phyloP scores from a whole-genome alignment of 2,329 filamentous ascomycete genomes.

The Fusarium illudens region DNA sequence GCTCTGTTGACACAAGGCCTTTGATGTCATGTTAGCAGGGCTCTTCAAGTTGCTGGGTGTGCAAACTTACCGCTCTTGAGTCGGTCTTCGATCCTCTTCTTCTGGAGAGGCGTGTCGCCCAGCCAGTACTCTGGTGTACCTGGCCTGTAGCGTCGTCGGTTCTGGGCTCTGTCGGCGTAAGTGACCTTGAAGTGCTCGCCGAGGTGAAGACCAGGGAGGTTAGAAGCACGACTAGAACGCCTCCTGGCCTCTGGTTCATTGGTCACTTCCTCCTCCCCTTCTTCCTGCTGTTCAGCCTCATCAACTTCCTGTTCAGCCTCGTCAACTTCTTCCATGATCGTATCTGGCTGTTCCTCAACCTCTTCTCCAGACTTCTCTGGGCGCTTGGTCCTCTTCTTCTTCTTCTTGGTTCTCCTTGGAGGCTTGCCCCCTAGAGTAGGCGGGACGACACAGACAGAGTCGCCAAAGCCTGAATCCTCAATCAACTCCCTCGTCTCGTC shows the following conservation, averaged over 20 bases:
- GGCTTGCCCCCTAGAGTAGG: background rate
- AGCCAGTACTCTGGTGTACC: constrained; percentile 41
- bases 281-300: background rate
- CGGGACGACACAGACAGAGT: background rate
- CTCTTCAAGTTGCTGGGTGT: background rate
- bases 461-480: constrained; percentile 7
- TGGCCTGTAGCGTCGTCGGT: constrained; percentile 36
- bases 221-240: no score
- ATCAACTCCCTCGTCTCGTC: constrained; percentile 44
- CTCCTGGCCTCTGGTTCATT: background rate
- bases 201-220: background rate
- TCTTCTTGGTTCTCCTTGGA: background rate
- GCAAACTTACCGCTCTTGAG: constrained; percentile 33
- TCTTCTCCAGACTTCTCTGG: background rate
- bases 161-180: constrained; percentile 23
- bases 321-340: background rate
- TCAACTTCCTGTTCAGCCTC: background rate
- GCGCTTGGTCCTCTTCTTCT: background rate
- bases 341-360: background rate
- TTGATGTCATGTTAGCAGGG: background rate
- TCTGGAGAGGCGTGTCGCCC: constrained; percentile 45
- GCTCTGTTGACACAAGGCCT: constrained; percentile 21
- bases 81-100: constrained; percentile 35
- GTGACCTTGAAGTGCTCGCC: constrained; percentile 17
- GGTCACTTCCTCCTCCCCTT: background rate